Evolutionary conservation across 2,329 filamentous ascomycete species (phyloP).

Genomic region (Epichloe elymi): DNA sequence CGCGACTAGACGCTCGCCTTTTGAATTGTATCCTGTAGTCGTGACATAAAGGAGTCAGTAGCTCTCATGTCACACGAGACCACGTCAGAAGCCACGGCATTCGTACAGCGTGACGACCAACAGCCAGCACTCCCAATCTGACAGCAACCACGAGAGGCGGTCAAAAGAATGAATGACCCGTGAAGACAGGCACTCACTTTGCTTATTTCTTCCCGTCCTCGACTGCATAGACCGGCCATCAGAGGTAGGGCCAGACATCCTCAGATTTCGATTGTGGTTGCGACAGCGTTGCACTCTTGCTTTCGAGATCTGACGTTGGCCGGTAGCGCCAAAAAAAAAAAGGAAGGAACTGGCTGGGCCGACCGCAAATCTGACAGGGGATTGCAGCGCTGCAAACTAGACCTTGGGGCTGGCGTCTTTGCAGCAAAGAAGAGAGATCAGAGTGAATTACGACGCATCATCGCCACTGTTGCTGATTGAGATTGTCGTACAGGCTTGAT

Average conservation of each 20-base stretch:
- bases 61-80: slow-evolving; percentile 2
- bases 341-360: slow-evolving; percentile 2
- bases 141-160: not conserved
- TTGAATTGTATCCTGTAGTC: slow-evolving; percentile 68
- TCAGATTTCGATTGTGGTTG: slow-evolving; percentile 7
- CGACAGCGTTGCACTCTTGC: not conserved
- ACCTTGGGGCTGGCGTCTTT: slow-evolving; percentile 7
- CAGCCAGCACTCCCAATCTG: not conserved
- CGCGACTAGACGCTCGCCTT: slow-evolving; percentile 88
- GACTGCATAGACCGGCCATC: slow-evolving; percentile 52
- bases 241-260: slow-evolving; percentile 25
- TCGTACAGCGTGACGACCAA: slow-evolving; percentile 1
- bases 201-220: slow-evolving; percentile 63
- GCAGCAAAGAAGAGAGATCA: slow-evolving; percentile 8
- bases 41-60: slow-evolving; percentile 10
- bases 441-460: slow-evolving; percentile 8
- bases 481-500: slow-evolving; percentile 3
- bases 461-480: slow-evolving; percentile 3
- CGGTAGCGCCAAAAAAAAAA: not conserved
- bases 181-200: slow-evolving; percentile 45
- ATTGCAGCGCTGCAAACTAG: slow-evolving; percentile 4
- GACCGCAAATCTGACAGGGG: slow-evolving; percentile 6
- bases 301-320: slow-evolving; percentile 1
- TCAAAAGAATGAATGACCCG: not conserved
- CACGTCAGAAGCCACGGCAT: not conserved